Evolutionary conservation across 2,329 filamentous ascomycete species (phyloP), one percentile per base, ranked within the genome.

Genomic region (Cladosporium sp.): DNA sequence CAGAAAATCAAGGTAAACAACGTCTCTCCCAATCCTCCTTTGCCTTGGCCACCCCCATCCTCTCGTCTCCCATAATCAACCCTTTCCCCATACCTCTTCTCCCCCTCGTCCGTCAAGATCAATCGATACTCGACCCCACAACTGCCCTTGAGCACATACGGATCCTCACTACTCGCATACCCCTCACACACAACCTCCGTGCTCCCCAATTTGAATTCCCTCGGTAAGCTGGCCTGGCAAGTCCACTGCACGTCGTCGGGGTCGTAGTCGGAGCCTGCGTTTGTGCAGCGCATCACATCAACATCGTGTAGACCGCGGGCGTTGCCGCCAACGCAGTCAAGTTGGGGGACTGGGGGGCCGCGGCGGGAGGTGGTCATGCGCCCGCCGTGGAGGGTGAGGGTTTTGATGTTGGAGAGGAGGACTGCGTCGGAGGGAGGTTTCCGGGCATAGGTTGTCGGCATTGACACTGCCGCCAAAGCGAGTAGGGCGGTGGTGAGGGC

Each of bases 181-280:
- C 94, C 93, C 70, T 99, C 93, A 73, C 94, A 99, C 10, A 91
- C 79, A 56, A 97, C 93, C 61, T 97, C 92, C 10, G 93, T 97
- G 60, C 83, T 82, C 58, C 90, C 92, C 25, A 97, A 83, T 73
- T 87, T 87, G 73, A 87, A 85, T 63, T 87, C 84, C 10, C 77
- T 71, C 0, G 84, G 84, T 1, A 87, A 71, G 2, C 78, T 77
- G 4, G 84, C 83, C n/a, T 84, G 84, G 75, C 93, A 99, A 25
- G 89, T 90, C 93, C 93, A 99, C 75, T 96, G 87, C 36, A 97
- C 81, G 70, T 96, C 89, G 73, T 94, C 86, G 42, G 77, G 71
- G 61, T 85, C 84, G 77, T 97, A 97, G 60, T 88, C 88, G 28
- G 83, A 78, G 60, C 93, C 94, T 60, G 88, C 81, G 76, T 97